phyloP scores from a whole-genome alignment of 495 filamentous ascomycete genomes.

The Chaetomium cochliodes region DNA sequence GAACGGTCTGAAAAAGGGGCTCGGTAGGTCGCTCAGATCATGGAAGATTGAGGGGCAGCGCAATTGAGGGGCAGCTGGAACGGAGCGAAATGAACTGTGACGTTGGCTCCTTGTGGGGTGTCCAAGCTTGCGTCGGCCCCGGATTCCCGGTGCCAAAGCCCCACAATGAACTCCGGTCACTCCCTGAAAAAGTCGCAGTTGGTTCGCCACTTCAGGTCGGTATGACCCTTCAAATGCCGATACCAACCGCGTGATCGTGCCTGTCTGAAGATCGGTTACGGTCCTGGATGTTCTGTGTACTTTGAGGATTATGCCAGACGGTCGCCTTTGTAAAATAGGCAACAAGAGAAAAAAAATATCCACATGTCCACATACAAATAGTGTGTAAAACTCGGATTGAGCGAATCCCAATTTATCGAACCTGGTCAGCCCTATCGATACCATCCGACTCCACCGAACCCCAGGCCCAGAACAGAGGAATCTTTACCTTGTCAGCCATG shows the following conservation, averaged over 20 bases:
- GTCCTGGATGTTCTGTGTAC: neutral
- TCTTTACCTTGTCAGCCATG: neutral
- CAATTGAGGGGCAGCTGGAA: conserved; percentile 17
- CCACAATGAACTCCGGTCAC: neutral
- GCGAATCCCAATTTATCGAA: too few relatives aligned
- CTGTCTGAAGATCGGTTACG: neutral
- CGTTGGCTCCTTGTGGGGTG: conserved; percentile 9
- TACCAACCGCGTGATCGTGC: neutral
- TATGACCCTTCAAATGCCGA: conserved; percentile 1
- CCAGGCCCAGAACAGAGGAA: too few relatives aligned
- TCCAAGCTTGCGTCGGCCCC: conserved; percentile 10
- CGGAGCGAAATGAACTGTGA: conserved; percentile 21
- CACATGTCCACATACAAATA: too few relatives aligned
- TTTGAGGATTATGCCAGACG: neutral
- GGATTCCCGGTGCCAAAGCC: conserved; percentile 1
- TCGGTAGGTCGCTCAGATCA: neutral
- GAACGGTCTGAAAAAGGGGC: neutral
- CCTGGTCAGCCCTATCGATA: neutral
- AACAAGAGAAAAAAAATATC: neutral
- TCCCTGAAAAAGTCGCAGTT: too few relatives aligned
- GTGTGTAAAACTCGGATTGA: too few relatives aligned
- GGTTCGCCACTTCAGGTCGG: neutral
- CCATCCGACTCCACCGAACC: neutral
- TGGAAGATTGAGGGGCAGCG: conserved; percentile 17
- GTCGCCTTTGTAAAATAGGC: neutral